A percentile compares a stretch with the other conserved stretches of the same genome.
phyloP scores from a whole-genome alignment of 2,329 filamentous ascomycete genomes.

The Sphaerulina musiva region DNA sequence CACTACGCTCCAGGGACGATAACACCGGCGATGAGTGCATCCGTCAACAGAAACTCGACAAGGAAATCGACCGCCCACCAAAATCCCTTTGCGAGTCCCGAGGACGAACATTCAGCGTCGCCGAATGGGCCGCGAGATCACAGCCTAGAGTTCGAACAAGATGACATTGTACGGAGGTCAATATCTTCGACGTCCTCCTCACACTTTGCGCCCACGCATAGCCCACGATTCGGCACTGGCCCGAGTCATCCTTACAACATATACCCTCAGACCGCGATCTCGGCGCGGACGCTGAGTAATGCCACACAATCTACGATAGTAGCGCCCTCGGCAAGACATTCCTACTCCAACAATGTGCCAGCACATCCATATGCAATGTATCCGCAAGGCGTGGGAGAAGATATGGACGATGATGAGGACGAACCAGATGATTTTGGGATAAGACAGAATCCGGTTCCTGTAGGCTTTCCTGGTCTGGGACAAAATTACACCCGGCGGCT shows the following conservation, averaged over 20 bases:
- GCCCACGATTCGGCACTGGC: constrained; percentile 62
- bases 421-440: constrained; percentile 31
- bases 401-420: constrained; percentile 43
- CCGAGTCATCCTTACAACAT: constrained; percentile 80
- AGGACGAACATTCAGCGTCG: constrained; percentile 25
- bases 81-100: constrained; percentile 34
- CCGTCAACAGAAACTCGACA: constrained; percentile 28
- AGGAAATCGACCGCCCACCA: constrained; percentile 27
- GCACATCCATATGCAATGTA: constrained; percentile 85
- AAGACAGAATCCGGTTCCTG: constrained; percentile 45
- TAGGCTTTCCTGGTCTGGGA: constrained; percentile 66
- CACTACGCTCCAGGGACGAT: constrained; percentile 26
- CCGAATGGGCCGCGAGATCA: constrained; percentile 14
- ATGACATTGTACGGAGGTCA: constrained; percentile 27
- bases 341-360: constrained; percentile 44
- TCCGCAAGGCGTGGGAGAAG: constrained; percentile 65
- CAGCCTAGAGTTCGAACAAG: constrained; percentile 27
- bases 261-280: constrained; percentile 64
- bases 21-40: constrained; percentile 11
- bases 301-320: constrained; percentile 65
- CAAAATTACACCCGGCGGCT: constrained; percentile 62
- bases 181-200: constrained; percentile 36
- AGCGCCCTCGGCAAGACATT: constrained; percentile 51
- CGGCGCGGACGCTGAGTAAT: constrained; percentile 55
- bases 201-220: constrained; percentile 44